Percentiles rank a stretch among this genome's conserved stretches.
phyloP scores from a whole-genome alignment of 768 basidiomycete genomes.

The Boletellus emodensis region DNA sequence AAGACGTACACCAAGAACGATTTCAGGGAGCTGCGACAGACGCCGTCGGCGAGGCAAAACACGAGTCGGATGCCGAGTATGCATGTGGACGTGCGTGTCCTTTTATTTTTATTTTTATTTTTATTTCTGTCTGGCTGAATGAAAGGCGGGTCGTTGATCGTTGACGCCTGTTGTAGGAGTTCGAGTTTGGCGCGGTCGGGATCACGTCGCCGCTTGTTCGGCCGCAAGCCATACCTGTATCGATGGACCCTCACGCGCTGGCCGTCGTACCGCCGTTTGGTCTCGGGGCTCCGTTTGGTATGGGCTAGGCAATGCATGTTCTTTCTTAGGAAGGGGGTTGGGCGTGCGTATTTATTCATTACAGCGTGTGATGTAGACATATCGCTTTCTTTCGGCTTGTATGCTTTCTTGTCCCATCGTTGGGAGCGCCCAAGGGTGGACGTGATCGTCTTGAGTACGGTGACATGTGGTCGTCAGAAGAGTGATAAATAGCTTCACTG shows the following conservation, averaged over 20 bases:
- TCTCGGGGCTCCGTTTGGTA: conserved; percentile 31
- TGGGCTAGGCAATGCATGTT: conserved; percentile 9
- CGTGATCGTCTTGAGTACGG: too few species aligned
- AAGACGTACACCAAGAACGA: conserved; percentile 81
- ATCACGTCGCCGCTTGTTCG: conserved; percentile 27
- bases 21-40: conserved; percentile 70
- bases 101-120: background rate
- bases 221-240: conserved; percentile 17
- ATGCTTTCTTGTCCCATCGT: too few species aligned
- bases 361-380: too few species aligned
- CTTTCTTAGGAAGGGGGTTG: too few species aligned
- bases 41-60: conserved; percentile 68
- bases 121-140: too few species aligned
- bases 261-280: conserved; percentile 19
- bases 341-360: too few species aligned
- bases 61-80: conserved; percentile 84
- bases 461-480: too few species aligned
- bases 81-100: conserved; percentile 65
- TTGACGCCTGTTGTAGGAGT: conserved; percentile 22
- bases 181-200: conserved; percentile 27
- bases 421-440: too few species aligned
- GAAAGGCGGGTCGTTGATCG: too few species aligned
- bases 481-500: too few species aligned
- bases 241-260: conserved; percentile 17
- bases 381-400: too few species aligned